phyloP scores from a whole-genome alignment of 805 yeast species.

The Zygosaccharomyces rouxii region DNA sequence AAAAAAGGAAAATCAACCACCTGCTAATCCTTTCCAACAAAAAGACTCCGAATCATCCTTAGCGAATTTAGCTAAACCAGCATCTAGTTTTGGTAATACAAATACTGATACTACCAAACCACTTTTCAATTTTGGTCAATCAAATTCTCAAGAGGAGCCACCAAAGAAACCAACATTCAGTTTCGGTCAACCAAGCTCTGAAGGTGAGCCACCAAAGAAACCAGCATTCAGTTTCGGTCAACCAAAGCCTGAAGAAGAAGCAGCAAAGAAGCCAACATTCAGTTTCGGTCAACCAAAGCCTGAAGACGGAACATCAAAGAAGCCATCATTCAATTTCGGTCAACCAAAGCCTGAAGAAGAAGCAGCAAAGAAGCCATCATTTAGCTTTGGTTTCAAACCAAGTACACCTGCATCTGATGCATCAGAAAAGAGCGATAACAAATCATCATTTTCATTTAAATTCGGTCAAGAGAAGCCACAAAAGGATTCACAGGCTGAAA shows the following conservation, averaged over 20 bases:
- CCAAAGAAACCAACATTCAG: constrained; percentile 8
- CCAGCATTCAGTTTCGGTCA: constrained; percentile 11
- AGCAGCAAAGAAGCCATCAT: constrained; percentile 8
- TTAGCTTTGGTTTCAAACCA: constrained; percentile 9
- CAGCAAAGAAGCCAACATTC: constrained; percentile 18
- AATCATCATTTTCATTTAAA: constrained; percentile 14
- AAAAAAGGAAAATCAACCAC: neutral
- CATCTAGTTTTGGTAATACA: constrained; percentile 19
- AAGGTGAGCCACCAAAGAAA: neutral
- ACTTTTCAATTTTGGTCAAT: constrained; percentile 19
- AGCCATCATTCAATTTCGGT: constrained; percentile 31
- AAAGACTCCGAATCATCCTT: neutral
- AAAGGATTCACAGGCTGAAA: constrained; percentile 5
- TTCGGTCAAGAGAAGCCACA: constrained; percentile 7
- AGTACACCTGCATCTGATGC: neutral
- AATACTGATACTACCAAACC: neutral
- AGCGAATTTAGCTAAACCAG: constrained; percentile 1
- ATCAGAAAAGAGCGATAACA: constrained; percentile 1
- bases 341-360: constrained; percentile 9
- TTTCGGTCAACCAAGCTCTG: constrained; percentile 7
- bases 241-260: neutral
- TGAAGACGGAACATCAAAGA: constrained; percentile 4
- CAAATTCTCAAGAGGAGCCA: constrained; percentile 1
- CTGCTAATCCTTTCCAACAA: constrained; percentile 1
- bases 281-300: constrained; percentile 4